Percentiles rank a stretch among this genome's conserved stretches.
phyloP scores from a whole-genome alignment of 208 protist genomes.

The Wallacemonas sp. region DNA sequence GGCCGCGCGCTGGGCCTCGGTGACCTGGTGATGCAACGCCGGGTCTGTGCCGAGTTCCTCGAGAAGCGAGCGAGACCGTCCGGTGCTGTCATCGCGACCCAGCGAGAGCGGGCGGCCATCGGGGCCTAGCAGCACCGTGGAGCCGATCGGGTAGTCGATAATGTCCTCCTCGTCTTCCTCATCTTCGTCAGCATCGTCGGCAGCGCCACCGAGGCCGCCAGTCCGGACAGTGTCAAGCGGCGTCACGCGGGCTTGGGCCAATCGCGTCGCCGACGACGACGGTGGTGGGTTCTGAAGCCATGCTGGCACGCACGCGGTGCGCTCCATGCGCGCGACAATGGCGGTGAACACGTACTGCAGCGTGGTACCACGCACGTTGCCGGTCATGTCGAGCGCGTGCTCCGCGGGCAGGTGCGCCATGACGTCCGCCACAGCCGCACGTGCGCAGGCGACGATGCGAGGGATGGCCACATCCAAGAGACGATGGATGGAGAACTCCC shows the following conservation, averaged over 20 bases:
- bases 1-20: slow-evolving; percentile 19
- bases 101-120: slow-evolving; percentile 23
- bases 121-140: slow-evolving; percentile 34
- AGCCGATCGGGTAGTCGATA: slow-evolving; percentile 44
- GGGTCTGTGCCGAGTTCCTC: slow-evolving; percentile 23
- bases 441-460: slow-evolving; percentile 41
- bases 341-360: slow-evolving; percentile 42
- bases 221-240: too few species aligned
- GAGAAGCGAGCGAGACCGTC: neutral
- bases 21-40: slow-evolving; percentile 20
- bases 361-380: slow-evolving; percentile 35
- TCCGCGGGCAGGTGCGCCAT: slow-evolving; percentile 25
- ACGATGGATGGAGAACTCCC: slow-evolving; percentile 51
- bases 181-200: slow-evolving; percentile 15
- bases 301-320: slow-evolving; percentile 37
- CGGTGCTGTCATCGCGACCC: neutral
- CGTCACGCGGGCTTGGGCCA: too few species aligned
- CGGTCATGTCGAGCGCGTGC: slow-evolving; percentile 45
- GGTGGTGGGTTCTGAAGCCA: slow-evolving; percentile 28
- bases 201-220: too few species aligned
- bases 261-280: neutral
- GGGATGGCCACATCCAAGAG: slow-evolving; percentile 45
- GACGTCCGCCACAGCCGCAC: slow-evolving; percentile 33
- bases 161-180: slow-evolving; percentile 42
- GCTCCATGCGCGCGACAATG: slow-evolving; percentile 47